phyloP scores from a whole-genome alignment of 306 rosid species.

The Cicer judaicum region DNA sequence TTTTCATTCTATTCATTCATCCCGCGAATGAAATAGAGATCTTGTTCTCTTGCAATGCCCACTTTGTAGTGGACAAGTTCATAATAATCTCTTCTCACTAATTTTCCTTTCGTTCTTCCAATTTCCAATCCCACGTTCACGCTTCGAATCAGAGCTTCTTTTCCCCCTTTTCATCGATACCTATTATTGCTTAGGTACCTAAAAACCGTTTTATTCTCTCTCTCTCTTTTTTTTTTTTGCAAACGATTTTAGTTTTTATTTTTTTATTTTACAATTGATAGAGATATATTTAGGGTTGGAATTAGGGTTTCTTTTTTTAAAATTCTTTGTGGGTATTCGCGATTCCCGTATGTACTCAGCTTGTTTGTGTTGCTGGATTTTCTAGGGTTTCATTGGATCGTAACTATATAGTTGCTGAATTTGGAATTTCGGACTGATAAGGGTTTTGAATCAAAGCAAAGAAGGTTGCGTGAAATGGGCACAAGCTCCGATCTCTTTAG shows the following conservation, averaged over 20 bases:
- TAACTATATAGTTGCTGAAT: constrained; percentile 31
- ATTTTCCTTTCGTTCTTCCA: neutral
- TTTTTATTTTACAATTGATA: neutral
- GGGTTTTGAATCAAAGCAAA: constrained; percentile 21
- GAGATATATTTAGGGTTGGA: neutral
- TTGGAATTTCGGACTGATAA: constrained; percentile 33
- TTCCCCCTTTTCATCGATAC: constrained; percentile 41
- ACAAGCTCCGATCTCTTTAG: constrained; percentile 28
- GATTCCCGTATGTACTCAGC: constrained; percentile 25
- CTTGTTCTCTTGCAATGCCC: constrained; percentile 37
- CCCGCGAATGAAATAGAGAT: constrained; percentile 15
- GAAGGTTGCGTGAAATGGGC: constrained; percentile 41
- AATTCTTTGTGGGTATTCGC: neutral
- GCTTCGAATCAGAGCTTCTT: constrained; percentile 39
- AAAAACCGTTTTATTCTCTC: constrained; percentile 27
- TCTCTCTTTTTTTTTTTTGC: neutral
- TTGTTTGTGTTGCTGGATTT: constrained; percentile 37
- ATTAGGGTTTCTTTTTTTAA: constrained; percentile 33
- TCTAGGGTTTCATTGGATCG: constrained; percentile 46
- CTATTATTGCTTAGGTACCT: constrained; percentile 25
- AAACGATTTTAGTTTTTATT: neutral
- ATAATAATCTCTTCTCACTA: constrained; percentile 6
- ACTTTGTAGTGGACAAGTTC: constrained; percentile 35
- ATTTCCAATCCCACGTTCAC: constrained; percentile 12
- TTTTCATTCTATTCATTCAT: neutral